phyloP scores from a whole-genome alignment of 2,329 filamentous ascomycete species.

The Lomentospora prolificans region DNA sequence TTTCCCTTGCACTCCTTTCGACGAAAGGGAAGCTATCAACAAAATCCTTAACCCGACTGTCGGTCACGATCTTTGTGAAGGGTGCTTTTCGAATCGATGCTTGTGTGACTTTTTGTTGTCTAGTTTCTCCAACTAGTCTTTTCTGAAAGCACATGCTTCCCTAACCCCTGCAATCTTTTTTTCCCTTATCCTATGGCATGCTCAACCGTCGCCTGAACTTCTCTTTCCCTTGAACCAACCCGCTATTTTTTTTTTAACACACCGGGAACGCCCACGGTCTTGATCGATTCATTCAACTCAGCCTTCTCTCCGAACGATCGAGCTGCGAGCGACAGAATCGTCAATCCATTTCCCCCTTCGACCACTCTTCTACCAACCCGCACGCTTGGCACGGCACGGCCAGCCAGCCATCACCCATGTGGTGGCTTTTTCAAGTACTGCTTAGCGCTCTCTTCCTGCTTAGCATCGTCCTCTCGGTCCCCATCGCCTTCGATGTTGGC shows the following conservation, averaged over 20 bases:
- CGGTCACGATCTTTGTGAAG: background rate
- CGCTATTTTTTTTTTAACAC: no score
- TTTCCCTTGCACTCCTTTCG: background rate
- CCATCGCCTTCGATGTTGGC: constrained; percentile 95
- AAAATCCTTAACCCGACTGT: background rate
- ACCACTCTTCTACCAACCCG: background rate
- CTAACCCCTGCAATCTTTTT: background rate
- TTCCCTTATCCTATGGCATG: background rate
- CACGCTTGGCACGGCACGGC: constrained; percentile 7
- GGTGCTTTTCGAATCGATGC: background rate
- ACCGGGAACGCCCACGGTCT: no score
- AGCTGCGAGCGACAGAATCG: background rate
- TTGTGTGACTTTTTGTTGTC: background rate
- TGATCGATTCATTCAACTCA: no score
- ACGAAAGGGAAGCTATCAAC: background rate
- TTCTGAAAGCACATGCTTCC: background rate
- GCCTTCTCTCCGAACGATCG: background rate
- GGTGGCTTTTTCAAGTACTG: constrained; percentile 67
- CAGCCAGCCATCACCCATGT: constrained; percentile 46
- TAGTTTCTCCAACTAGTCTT: background rate
- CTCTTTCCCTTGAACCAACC: background rate
- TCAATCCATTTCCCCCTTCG: background rate
- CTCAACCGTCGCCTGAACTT: background rate
- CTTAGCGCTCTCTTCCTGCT: constrained; percentile 80
- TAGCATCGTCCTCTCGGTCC: constrained; percentile 89